Conservation (phyloP, 345 rosid genomes). For the Turnera subulata region DNA sequence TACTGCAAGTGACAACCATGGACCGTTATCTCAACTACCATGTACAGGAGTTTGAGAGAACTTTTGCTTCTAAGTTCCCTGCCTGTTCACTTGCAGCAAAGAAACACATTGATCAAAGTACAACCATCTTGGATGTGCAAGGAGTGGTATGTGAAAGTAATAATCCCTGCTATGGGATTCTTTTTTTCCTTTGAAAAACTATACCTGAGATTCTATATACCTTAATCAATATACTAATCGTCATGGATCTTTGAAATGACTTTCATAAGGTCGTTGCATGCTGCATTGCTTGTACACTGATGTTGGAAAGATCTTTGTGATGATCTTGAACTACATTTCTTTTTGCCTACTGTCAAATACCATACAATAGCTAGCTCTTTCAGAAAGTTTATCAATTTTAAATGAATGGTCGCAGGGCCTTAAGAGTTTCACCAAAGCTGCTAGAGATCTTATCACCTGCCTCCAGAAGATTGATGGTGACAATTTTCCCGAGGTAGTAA, state of each 20-base stretch:
- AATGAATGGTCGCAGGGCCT: conserved; percentile 55
- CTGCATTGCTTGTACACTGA: background rate
- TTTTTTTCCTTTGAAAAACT: too few species aligned
- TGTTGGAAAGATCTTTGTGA: background rate
- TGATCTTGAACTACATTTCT: background rate
- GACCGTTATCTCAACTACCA: conserved; percentile 91
- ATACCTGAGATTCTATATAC: background rate
- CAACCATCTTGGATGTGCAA: conserved; percentile 94
- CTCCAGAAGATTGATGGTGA: conserved; percentile 90
- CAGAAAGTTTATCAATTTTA: background rate
- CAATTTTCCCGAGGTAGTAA: conserved; percentile 85
- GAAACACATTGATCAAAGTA: conserved; percentile 87
- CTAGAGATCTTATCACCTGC: conserved; percentile 78
- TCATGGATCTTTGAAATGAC: background rate
- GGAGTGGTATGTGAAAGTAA: conserved; percentile 75
- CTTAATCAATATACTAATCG: background rate
- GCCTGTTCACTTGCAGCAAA: conserved; percentile 89
- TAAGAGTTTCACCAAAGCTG: conserved; percentile 80
- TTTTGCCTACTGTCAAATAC: background rate
- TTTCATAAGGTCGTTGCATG: too few species aligned
- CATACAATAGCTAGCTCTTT: background rate
- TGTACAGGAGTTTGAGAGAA: conserved; percentile 87
- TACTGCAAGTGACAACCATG: conserved; percentile 89
- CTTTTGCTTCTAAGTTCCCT: conserved; percentile 71
- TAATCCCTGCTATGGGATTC: background rate